Base-by-base conservation (phyloP, 1,284 basidiomycete species). In the Microstroma glucosiphilum region DNA sequence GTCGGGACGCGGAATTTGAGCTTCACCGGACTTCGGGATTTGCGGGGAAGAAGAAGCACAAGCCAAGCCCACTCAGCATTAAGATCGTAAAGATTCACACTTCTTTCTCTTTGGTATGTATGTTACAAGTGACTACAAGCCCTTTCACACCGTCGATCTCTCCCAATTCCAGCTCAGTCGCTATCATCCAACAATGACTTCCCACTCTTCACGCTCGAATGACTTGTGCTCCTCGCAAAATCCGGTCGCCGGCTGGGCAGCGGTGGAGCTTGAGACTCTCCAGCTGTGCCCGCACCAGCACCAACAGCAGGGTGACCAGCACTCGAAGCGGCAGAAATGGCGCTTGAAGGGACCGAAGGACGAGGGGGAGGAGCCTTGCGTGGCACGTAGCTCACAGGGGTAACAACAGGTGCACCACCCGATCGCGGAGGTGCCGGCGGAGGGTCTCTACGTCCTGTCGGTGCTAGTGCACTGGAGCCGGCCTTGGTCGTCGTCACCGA, bases 401-500 rank as follows among this genome's bases (percentile, higher is more conserved):
- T 37, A 9, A 37, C 30, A 3, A 9, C 9, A 37, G 30, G 30
- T 37, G 30, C 30, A 37, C 4, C 30, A 37, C 30, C 30, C 30
- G 30, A 37, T 37, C 30, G 30, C 21, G 43, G 43, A 4, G 43
- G 43, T 12, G 43, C 43, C 12, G 43, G 43, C 6, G 43, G 6
- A 12, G 43, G 43, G 12, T 17, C 43, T 12, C 43, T 17, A 4
- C 43, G 43, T 77, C 30, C 30, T 37, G 30, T 37, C 30, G 30
- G 30, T 37, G 30, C 30, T 37, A 9, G 30, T 9, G 30, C 30
- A 37, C 4, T 37, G 30, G 30, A 37, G 4, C n/a, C 77, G 59
- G 58, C 2, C 91, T 92, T 79, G 96, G 94, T 56, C 97, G 83
- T 80, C 98, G 94, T 71, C 96, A 92, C 55, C 96, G 84, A 15